These are phyloP conservation scores for Quercus aquifolioides DNA, from an alignment of 306 rosid genomes.

Conservation along the genomic window DNA sequence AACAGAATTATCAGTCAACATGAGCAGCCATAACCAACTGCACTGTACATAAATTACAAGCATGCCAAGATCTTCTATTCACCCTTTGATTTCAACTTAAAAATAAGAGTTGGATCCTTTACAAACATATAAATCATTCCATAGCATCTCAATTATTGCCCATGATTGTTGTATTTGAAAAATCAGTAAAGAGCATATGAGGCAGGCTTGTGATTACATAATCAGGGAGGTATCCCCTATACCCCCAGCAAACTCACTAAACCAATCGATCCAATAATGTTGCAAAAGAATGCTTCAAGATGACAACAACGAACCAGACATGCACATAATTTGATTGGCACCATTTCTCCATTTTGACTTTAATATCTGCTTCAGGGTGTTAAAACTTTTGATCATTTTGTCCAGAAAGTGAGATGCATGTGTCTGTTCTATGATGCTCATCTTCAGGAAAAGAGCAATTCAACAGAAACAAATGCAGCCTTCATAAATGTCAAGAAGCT, in stretches of 20 bases:
- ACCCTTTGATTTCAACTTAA: conserved; percentile 40
- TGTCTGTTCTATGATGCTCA: conserved; percentile 29
- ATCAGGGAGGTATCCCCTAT: conserved; percentile 12
- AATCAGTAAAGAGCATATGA: conserved; percentile 33
- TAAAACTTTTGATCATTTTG: conserved; percentile 22
- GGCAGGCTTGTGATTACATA: conserved; percentile 28
- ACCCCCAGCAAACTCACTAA: conserved; percentile 35
- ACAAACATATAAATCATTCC: conserved; percentile 46
- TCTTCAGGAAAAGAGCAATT: conserved; percentile 24
- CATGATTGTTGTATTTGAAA: conserved; percentile 33
- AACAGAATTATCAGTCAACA: conserved; percentile 29
- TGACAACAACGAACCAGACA: conserved; percentile 42
- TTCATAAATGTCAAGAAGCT: conserved; percentile 25
- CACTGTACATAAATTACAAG: conserved; percentile 61
- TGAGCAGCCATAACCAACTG: conserved; percentile 40
- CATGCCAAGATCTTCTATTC: conserved; percentile 32
- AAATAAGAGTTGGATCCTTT: conserved; percentile 39
- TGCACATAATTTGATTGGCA: conserved; percentile 33
- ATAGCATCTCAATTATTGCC: conserved; percentile 30
- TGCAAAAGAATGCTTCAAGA: conserved; percentile 61
- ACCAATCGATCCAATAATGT: conserved; percentile 36
- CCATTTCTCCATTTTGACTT: conserved; percentile 31
- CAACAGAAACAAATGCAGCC: conserved; percentile 16
- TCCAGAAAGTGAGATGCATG: conserved; percentile 41
- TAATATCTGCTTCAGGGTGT: conserved; percentile 17